Conservation (phyloP, 495 filamentous ascomycete genomes). For the Cercophora newfieldiana region DNA sequence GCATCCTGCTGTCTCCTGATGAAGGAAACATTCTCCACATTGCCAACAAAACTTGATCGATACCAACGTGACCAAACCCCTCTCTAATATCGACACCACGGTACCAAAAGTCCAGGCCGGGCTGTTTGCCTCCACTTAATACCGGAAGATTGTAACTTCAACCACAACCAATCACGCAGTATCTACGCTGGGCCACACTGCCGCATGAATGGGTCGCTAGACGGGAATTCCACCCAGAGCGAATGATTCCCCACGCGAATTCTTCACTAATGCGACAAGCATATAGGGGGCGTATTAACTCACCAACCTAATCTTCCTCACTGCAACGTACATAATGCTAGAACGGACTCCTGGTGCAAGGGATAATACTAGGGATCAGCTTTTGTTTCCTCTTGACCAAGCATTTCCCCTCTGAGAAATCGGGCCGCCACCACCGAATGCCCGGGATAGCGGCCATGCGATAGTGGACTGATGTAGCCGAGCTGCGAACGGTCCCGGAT, state of each 20-base stretch:
- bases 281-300: background rate
- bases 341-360: background rate
- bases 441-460: background rate
- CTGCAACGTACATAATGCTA: background rate
- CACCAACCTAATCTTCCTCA: conserved; percentile 1
- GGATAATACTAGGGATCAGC: background rate
- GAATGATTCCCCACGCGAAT: background rate
- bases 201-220: background rate
- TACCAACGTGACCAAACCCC: background rate
- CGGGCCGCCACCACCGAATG: background rate
- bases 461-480: background rate
- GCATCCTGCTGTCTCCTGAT: background rate
- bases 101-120: background rate
- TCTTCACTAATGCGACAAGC: background rate
- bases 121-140: background rate
- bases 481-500: background rate
- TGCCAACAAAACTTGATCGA: background rate
- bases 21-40: background rate
- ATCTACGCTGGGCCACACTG: background rate
- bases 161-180: background rate
- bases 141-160: background rate
- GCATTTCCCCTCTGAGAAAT: background rate
- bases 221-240: background rate
- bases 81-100: background rate
- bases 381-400: background rate